phyloP scores from a whole-genome alignment of 2,329 filamentous ascomycete genomes.

The Fusarium solani-melongenae region DNA sequence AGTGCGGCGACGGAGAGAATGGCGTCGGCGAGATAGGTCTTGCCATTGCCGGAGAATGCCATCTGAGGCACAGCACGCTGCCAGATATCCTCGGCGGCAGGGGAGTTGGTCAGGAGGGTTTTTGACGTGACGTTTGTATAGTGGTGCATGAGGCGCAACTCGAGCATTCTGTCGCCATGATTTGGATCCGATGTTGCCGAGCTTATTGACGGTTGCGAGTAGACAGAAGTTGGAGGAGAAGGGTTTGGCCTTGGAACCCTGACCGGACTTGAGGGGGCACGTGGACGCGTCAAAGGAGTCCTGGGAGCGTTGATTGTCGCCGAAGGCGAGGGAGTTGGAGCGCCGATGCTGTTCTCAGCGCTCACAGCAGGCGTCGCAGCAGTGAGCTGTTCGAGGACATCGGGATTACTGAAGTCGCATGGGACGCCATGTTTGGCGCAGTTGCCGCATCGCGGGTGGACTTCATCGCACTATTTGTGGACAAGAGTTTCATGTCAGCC shows the following conservation, averaged over 20 bases:
- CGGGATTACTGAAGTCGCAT: conserved; percentile 71
- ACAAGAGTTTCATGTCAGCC: conserved; percentile 23
- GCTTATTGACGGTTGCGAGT: conserved; percentile 43
- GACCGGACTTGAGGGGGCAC: conserved; percentile 32
- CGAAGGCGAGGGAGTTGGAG: conserved; percentile 38
- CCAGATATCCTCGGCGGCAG: conserved; percentile 67
- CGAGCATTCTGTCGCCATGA: conserved; percentile 61
- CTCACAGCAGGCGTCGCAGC: conserved; percentile 50
- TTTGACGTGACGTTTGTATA: conserved; percentile 70
- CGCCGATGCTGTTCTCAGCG: conserved; percentile 37
- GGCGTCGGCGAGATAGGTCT: conserved; percentile 70
- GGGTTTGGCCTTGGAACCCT: conserved; percentile 38
- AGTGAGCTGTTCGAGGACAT: conserved; percentile 58
- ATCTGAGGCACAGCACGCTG: conserved; percentile 68
- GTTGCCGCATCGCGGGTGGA: conserved; percentile 73
- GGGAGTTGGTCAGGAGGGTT: conserved; percentile 66
- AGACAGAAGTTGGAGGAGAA: conserved; percentile 49
- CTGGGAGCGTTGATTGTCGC: conserved; percentile 35
- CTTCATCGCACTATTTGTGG: conserved; percentile 68
- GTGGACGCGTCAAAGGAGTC: conserved; percentile 39
- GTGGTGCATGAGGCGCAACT: conserved; percentile 73
- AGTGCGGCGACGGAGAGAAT: conserved; percentile 73
- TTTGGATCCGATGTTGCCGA: conserved; percentile 47
- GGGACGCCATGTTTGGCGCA: conserved; percentile 74
- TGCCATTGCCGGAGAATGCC: conserved; percentile 68